A percentile compares a stretch with the other conserved stretches of the same genome.
phyloP scores from a whole-genome alignment of 352 stramenopile genomes.

The Phytophthora niederhauseri region DNA sequence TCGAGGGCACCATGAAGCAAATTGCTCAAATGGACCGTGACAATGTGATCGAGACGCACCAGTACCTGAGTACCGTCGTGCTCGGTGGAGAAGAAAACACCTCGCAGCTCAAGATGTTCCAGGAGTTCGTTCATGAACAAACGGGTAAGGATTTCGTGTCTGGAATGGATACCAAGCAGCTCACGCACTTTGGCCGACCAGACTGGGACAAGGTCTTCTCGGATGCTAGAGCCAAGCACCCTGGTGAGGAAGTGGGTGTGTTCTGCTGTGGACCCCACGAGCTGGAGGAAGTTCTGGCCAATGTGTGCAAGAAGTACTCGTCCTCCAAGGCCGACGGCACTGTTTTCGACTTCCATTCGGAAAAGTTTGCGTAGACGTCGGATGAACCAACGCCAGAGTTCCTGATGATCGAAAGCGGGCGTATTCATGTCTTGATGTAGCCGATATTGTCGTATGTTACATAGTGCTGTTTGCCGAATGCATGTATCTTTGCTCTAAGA shows the following conservation, averaged over 20 bases:
- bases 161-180: constrained; percentile 65
- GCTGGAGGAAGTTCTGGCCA: constrained; percentile 64
- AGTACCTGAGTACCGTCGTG: constrained; percentile 83
- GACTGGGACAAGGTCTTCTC: constrained; percentile 77
- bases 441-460: constrained; percentile 19
- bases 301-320: constrained; percentile 69
- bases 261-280: constrained; percentile 81
- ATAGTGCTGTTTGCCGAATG: constrained; percentile 14
- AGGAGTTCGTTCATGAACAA: constrained; percentile 76
- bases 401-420: constrained; percentile 29
- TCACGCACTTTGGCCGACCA: constrained; percentile 81
- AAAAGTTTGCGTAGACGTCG: constrained; percentile 69
- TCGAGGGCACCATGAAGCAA: constrained; percentile 82
- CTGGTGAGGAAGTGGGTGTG: constrained; percentile 71
- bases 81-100: constrained; percentile 61
- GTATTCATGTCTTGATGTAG: constrained; percentile 19
- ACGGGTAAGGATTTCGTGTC: constrained; percentile 77
- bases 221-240: constrained; percentile 40
- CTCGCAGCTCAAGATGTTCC: constrained; percentile 73
- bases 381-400: constrained; percentile 5
- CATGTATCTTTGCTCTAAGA: constrained; percentile 12
- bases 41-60: constrained; percentile 73
- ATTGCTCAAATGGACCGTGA: constrained; percentile 69
- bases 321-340: constrained; percentile 51
- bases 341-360: constrained; percentile 77